Evolutionary conservation across 768 basidiomycete species (phyloP), one percentile per base, ranked within the genome.

Genomic region (Auriscalpium orientale): DNA sequence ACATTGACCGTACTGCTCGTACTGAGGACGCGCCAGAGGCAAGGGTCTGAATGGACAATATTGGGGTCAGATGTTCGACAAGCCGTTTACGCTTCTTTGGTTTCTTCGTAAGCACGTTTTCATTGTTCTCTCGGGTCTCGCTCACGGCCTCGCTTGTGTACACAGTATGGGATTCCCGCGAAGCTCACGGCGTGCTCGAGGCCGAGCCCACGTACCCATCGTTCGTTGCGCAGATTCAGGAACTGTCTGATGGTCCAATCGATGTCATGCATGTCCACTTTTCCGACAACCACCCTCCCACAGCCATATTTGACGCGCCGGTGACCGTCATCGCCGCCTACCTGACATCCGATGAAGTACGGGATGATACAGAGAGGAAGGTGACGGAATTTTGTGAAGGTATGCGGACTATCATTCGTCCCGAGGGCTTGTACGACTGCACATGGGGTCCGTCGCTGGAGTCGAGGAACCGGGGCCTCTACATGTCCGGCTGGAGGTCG

Each of bases 21-120:
- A 11, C 35, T 51, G 11, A 51, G 18, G 5, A 28, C 21, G 8
- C 22, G 54, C 15, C 43, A 56, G 55, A 13, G 49, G 44, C 18
- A 44, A 56, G 8, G 8, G 37, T 8, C 45, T 51, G 40, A 7
- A 43, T 18, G 40, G 15, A 13, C 40, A 43, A 50, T 51, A 46
- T 16, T 56, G 55, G 55, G 55, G 55, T 18, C 49, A 50, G 16
- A 51, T 35, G 34, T 6, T 56, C 55, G 44, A 56, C 8, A 11
- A 7, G 2, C 48, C 49, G 9, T 36, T 22, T 8, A 15, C 16
- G 16, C 46, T 56, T 34, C 11, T 45, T 33, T 56, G 55, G 55
- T 22, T 56, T 6, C 15, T 56, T 16, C 10, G 55, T 56, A 43
- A 50, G 55, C 37, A 3, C 4, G n/a, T 22, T 11, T 2, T 28